Base-by-base conservation (phyloP, 2,329 filamentous ascomycete species). In the Stachybotrys elegans region DNA sequence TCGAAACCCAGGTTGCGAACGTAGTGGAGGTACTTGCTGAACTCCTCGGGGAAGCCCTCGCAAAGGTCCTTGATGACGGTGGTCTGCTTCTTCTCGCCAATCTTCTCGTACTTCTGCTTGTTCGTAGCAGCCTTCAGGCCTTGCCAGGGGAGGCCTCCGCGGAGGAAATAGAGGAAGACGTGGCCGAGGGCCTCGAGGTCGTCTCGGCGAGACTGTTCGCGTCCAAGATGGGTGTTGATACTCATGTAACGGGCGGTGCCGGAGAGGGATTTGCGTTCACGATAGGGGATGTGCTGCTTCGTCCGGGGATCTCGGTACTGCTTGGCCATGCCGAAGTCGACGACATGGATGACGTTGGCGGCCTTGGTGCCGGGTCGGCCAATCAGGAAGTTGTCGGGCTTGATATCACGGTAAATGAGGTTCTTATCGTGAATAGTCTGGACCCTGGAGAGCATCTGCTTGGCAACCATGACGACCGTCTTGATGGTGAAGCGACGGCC, bases 31-130 rank as follows among this genome's bases (percentile, higher is more conserved):
- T 98, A 98, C 69, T 96, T 94, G 75, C 86, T 94, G 68, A 98
- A 95, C 70, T 98, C 91, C 64, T 95, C 88, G 53, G 93, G 92
- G 70, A 95, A 97, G 42, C 89, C 86, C 57, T 96, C 91, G 64
- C 92, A 97, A 14, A 98, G 81, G 58, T 98, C 93, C 73, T 96
- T 95, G 72, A 98, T 94, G 5, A 82, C 81, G 19, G 93, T 97
- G 0, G 92, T 96, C 73, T 97, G 93, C 76, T 98, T 98, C 85
- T 98, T 97, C 76, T 98, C 92, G 37, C 93, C 93, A 68, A 98
- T 98, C 79, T 97, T 97, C 72, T 98, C 93, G 65, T 98, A 98
- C 73, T 98, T 98, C 66, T 98, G 93, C 81, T 98, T 85, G 67
- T 86, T 86, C 38, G 83, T 86, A 22, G 81, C 83, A 63, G 83